phyloP scores from a whole-genome alignment of 1,284 basidiomycete genomes.

The Microbotryum saponariae region DNA sequence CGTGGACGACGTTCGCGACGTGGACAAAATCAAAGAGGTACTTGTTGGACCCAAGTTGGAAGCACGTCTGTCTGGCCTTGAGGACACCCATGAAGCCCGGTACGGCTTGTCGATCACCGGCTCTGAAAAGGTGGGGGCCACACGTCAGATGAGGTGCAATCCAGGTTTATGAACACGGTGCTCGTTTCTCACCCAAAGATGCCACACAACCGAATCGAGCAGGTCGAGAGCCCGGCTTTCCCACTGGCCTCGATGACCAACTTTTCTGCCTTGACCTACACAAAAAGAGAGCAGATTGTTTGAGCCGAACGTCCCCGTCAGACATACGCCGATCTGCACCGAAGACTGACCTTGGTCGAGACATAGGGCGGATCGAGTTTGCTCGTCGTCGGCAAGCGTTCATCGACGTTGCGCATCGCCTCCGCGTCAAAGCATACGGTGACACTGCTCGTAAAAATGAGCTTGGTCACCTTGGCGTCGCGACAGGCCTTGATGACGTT shows the following conservation, averaged over 20 bases:
- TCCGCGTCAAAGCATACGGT: constrained; percentile 82
- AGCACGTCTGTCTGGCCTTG: constrained; percentile 74
- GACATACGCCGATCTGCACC: neutral
- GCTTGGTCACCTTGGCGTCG: constrained; percentile 62
- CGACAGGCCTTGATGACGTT: constrained; percentile 73
- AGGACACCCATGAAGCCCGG: constrained; percentile 72
- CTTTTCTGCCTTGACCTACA: constrained; percentile 66
- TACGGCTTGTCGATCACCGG: constrained; percentile 84
- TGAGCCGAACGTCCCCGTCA: neutral
- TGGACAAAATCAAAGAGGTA: constrained; percentile 98
- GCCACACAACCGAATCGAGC: constrained; percentile 81
- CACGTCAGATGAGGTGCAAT: neutral
- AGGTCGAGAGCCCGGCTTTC: constrained; percentile 71
- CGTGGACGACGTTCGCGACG: constrained; percentile 87
- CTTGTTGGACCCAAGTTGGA: constrained; percentile 87
- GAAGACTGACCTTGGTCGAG: constrained; percentile 59
- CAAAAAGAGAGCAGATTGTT: neutral
- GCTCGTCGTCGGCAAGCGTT: constrained; percentile 66
- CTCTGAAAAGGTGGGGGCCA: constrained; percentile 47
- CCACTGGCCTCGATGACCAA: constrained; percentile 79
- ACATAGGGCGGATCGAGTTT: constrained; percentile 17
- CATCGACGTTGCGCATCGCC: constrained; percentile 81
- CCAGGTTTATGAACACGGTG: neutral
- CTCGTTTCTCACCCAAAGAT: constrained; percentile 72
- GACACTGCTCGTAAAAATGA: constrained; percentile 92